Evolutionary conservation across 2,329 filamentous ascomycete species (phyloP).

Genomic region (Aspergillus fumigatiaffinis): DNA sequence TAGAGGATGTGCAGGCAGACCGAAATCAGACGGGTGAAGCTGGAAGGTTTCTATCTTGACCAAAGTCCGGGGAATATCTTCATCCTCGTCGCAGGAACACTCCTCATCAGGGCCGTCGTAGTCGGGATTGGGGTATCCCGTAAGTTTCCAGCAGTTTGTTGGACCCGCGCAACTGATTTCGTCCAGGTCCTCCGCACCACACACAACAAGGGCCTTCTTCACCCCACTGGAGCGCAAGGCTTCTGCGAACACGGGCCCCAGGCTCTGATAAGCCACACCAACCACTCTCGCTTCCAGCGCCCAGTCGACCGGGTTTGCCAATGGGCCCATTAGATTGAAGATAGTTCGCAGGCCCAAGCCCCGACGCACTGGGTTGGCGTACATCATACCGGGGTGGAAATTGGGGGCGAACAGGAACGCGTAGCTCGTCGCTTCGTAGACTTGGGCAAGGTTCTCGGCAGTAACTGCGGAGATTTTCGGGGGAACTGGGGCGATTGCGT

Average conservation of each 20-base stretch:
- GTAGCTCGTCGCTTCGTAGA: constrained; percentile 83
- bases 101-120: constrained; percentile 39
- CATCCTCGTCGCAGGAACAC: constrained; percentile 38
- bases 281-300: constrained; percentile 84
- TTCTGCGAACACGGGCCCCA: constrained; percentile 85
- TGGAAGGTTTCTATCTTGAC: constrained; percentile 71
- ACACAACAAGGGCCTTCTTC: constrained; percentile 83
- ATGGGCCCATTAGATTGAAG: constrained; percentile 91
- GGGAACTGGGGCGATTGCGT: constrained; percentile 65
- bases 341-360: constrained; percentile 93
- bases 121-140: constrained; percentile 46
- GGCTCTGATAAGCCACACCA: constrained; percentile 83
- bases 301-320: constrained; percentile 85
- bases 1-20: constrained; percentile 69
- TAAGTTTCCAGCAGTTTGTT: constrained; percentile 84
- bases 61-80: constrained; percentile 35
- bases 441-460: constrained; percentile 63
- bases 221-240: constrained; percentile 72
- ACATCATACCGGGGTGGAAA: constrained; percentile 92
- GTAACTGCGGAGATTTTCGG: constrained; percentile 72
- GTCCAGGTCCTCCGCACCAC: constrained; percentile 90
- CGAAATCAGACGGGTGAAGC: constrained; percentile 81
- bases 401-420: constrained; percentile 93
- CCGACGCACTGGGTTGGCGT: constrained; percentile 78
- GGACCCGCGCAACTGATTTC: constrained; percentile 88